Evolutionary conservation across 2,329 filamentous ascomycete species (phyloP).

Genomic region (Hymenoscyphus albidus): DNA sequence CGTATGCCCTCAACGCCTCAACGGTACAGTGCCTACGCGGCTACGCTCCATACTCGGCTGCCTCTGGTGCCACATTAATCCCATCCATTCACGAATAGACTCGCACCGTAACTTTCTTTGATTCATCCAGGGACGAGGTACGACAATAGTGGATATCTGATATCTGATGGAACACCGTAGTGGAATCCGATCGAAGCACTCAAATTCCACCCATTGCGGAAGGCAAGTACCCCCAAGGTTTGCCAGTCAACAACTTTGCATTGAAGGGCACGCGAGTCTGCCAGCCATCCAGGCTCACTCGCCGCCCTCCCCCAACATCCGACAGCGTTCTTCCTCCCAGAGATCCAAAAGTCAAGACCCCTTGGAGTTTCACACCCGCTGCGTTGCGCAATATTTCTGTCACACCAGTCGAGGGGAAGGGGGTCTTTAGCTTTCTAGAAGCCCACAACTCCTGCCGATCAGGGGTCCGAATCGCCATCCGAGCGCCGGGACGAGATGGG

Average conservation of each 20-base stretch:
- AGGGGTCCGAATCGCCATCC: neutral
- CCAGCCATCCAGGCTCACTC: neutral
- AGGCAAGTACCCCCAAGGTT: neutral
- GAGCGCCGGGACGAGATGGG: neutral
- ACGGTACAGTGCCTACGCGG: neutral
- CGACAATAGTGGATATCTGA: neutral
- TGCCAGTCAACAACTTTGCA: neutral
- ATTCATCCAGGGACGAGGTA: neutral
- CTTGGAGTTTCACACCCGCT: neutral
- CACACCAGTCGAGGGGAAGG: neutral
- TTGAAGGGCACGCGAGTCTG: neutral
- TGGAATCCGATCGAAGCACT: constrained; percentile 3
- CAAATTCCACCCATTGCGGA: neutral
- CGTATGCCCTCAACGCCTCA: too few relatives aligned
- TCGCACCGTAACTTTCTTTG: neutral
- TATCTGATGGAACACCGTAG: neutral
- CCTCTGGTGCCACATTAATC: neutral
- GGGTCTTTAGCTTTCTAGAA: neutral
- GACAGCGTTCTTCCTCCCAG: neutral
- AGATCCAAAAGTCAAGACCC: neutral
- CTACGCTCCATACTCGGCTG: neutral
- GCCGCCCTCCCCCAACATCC: neutral
- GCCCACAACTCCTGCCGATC: constrained; percentile 5
- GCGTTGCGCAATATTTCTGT: constrained; percentile 1
- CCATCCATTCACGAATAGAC: neutral